Evolutionary conservation across 805 yeast genomes (phyloP).

Genomic region (Zygosaccharomyces kombuchaensis): DNA sequence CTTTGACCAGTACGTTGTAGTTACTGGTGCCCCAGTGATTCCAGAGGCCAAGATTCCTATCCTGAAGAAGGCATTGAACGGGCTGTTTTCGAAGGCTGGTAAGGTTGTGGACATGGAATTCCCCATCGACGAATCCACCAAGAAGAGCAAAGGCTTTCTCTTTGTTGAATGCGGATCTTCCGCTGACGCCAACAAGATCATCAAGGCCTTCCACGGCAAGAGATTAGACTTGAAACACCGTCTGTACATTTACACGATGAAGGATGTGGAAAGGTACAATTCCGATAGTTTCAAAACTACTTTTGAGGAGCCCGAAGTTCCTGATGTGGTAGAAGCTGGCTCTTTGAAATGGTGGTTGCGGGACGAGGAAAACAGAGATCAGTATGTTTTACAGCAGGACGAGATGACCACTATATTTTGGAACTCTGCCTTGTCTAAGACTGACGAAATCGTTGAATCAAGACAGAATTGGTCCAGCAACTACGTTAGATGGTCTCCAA

Average conservation of each 20-base stretch:
- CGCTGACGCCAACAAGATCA: conserved; percentile 69
- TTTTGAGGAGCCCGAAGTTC: conserved; percentile 66
- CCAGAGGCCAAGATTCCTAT: conserved; percentile 84
- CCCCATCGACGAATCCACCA: conserved; percentile 66
- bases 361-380: conserved; percentile 87
- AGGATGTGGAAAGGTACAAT: conserved; percentile 78
- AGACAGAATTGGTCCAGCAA: conserved; percentile 84
- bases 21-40: conserved; percentile 94
- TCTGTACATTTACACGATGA: conserved; percentile 72
- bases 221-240: conserved; percentile 93
- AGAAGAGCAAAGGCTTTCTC: conserved; percentile 78
- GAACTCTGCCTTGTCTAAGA: conserved; percentile 68
- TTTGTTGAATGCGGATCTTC: conserved; percentile 76
- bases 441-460: conserved; percentile 74
- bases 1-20: conserved; percentile 73
- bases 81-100: conserved; percentile 75
- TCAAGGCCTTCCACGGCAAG: conserved; percentile 77
- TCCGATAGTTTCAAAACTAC: conserved; percentile 56
- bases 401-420: conserved; percentile 83
- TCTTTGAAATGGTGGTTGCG: conserved; percentile 88
- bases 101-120: conserved; percentile 71
- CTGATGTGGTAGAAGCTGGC: conserved; percentile 70
- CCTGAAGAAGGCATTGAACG: conserved; percentile 77
- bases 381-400: conserved; percentile 71
- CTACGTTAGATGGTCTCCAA: conserved; percentile 86